Evolutionary conservation across 2,329 filamentous ascomycete genomes (phyloP), one percentile per base, ranked within the genome.

Genomic region (Amesomyces nigricolor): DNA sequence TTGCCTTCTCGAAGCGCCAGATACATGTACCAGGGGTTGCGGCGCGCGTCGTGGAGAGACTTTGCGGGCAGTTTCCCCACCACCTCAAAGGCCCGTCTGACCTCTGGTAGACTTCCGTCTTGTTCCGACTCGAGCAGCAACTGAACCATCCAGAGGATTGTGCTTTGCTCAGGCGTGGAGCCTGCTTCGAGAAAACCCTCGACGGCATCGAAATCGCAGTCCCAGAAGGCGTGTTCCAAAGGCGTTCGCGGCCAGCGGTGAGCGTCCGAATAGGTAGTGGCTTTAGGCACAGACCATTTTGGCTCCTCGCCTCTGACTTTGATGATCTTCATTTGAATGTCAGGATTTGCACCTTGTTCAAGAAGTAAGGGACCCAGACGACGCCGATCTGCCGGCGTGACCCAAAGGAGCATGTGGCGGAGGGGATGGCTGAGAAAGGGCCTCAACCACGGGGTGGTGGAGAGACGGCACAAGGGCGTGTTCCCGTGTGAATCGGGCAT

Each of bases 191-290:
- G 37, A n/a, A 51, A 35, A 3, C 11, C 13, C 4, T 47, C 4
- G 26, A 47, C 47, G 37, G 37, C 16, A 13, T 51, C 42, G n/a
- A 51, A 46, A 17, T 51, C 37, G 17, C 40, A 32, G 17, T 55
- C 35, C 37, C 40, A 51, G n/a, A 29, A 55, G 11, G 47, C 53
- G 32, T 55, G 47, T 32, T 55, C 19, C n/a, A 46, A 2, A 1
- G 16, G 8, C 11, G 45, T 48, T 16, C n/a, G 9, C 11, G 50
- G 50, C 50, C 50, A 53, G 13, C 42, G 42, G 14, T 7, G 11
- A 0, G 9, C 6, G 13, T 8, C n/a, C 38, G 2, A 43, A 2
- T n/a, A 11, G 4, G 7, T n/a, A 5, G 5, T 43, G 3, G 40
- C 2, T 22, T 8, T 11, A 4, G 16, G n/a, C 40, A 17, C 17